These are phyloP conservation scores for Fusarium sp. DNA, from an alignment of 2,329 filamentous ascomycete species.

Conservation along the genomic window DNA sequence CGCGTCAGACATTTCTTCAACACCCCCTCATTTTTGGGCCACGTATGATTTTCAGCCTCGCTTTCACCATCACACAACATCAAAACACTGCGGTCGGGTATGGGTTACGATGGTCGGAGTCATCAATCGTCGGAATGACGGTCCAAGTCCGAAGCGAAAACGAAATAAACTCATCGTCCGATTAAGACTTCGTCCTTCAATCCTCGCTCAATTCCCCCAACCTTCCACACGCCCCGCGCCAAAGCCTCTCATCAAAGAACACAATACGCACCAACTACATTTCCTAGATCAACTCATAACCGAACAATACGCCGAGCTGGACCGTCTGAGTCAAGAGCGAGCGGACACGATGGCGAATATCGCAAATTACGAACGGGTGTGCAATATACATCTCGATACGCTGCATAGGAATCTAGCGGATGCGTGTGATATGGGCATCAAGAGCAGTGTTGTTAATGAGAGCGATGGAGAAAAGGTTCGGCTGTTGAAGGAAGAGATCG, in stretches of 20 bases:
- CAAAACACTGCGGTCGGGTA: not conserved
- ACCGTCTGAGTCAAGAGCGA: not conserved
- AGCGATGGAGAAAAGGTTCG: not conserved
- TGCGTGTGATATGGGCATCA: not conserved
- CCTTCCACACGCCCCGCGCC: not conserved
- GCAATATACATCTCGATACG: not conserved
- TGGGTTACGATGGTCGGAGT: not conserved
- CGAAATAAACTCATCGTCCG: conserved; percentile 1
- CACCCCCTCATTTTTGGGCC: not conserved
- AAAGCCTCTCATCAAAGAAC: not conserved
- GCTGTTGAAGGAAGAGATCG: not conserved
- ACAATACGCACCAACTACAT: not conserved
- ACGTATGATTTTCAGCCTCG: conserved; percentile 2
- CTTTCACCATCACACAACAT: not conserved
- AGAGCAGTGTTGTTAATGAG: not conserved
- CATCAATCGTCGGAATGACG: not conserved
- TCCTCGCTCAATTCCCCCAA: conserved; percentile 1
- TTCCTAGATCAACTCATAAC: not conserved
- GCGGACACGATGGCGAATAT: not conserved
- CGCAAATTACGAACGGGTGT: not conserved
- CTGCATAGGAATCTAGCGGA: not conserved
- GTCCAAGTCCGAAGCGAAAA: not conserved
- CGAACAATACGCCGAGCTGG: not conserved
- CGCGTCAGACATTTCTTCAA: not conserved
- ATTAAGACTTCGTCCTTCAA: not conserved